Percentiles rank a stretch among this genome's conserved stretches.
Conservation (phyloP, 345 rosid species). For the Streptanthus diversifolius region DNA sequence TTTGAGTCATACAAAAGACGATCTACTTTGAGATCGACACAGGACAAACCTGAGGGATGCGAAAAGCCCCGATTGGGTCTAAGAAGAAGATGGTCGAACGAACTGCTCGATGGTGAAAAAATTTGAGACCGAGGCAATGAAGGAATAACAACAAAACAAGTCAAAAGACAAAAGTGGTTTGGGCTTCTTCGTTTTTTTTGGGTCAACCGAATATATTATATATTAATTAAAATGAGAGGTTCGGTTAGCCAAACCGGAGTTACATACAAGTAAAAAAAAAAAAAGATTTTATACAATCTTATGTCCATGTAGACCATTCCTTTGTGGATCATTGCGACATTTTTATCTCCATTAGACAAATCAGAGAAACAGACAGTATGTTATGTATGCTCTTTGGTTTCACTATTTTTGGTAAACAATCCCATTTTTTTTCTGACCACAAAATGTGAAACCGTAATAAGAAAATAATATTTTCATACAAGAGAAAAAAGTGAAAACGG, state of each 20-base stretch:
- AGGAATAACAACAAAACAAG: not conserved
- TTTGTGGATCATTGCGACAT: not conserved
- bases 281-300: too few relatives aligned
- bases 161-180: slow-evolving; percentile 4
- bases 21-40: not conserved
- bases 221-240: not conserved
- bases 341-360: not conserved
- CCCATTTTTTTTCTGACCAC: not conserved
- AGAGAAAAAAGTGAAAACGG: not conserved
- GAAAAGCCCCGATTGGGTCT: not conserved
- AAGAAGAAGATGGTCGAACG: not conserved
- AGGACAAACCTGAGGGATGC: slow-evolving; percentile 3
- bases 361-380: not conserved
- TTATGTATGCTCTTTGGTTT: not conserved
- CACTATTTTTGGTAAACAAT: slow-evolving; percentile 12
- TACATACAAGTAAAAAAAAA: too few relatives aligned
- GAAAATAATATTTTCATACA: not conserved
- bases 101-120: too few relatives aligned
- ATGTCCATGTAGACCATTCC: too few relatives aligned
- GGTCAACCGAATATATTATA: not conserved
- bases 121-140: not conserved
- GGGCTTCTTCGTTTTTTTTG: not conserved
- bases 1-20: not conserved
- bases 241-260: slow-evolving; percentile 9
- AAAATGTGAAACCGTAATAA: slow-evolving; percentile 10